Evolutionary conservation across 2,329 filamentous ascomycete genomes (phyloP).

Genomic region (Pyricularia sp.): DNA sequence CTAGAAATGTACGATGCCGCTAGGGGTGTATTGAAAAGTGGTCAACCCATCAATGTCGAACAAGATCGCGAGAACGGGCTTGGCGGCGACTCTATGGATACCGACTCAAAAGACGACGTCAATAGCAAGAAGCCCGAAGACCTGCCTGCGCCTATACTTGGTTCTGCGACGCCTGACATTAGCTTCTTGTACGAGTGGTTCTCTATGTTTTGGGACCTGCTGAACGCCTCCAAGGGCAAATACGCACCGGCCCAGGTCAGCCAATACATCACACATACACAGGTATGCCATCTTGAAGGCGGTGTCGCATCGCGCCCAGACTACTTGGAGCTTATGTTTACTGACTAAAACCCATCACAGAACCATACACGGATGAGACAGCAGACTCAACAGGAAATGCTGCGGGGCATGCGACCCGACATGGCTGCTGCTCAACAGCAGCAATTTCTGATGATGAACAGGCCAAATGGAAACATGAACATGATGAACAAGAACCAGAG

Average conservation of each 20-base stretch:
- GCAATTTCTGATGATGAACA: constrained; percentile 57
- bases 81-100: constrained; percentile 69
- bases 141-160: constrained; percentile 65
- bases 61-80: constrained; percentile 62
- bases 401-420: constrained; percentile 61
- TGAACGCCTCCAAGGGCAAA: constrained; percentile 68
- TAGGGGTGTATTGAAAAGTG: constrained; percentile 58
- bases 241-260: constrained; percentile 53
- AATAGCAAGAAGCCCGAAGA: constrained; percentile 69
- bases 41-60: constrained; percentile 55
- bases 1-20: constrained; percentile 67
- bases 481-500: constrained; percentile 51
- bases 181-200: constrained; percentile 98
- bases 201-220: constrained; percentile 95
- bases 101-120: constrained; percentile 71
- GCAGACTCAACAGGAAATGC: constrained; percentile 65
- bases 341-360: constrained; percentile 21
- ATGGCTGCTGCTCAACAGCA: constrained; percentile 41
- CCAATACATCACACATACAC: constrained; percentile 73
- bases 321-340: background rate
- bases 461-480: constrained; percentile 52
- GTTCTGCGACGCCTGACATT: constrained; percentile 54
- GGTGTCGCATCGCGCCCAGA: background rate
- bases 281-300: constrained; percentile 44
- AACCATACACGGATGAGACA: constrained; percentile 65